These are phyloP conservation scores for Fallopia convolvulus DNA, from an alignment of 148 eudicot species.

Conservation along the genomic window DNA sequence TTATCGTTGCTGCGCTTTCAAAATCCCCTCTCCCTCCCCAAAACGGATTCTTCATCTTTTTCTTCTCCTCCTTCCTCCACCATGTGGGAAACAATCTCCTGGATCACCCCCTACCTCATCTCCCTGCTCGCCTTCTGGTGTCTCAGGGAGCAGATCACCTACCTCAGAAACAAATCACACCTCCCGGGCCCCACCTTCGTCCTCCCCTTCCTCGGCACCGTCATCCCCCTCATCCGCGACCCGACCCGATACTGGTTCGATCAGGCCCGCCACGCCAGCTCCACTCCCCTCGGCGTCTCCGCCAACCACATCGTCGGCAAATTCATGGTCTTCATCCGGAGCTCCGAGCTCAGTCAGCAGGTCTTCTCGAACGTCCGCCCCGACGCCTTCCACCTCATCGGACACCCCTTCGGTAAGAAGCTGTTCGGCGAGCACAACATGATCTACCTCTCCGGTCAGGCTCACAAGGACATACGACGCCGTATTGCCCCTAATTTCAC, in stretches of 20 bases:
- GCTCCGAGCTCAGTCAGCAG: conserved; percentile 57
- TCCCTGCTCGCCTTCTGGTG: conserved; percentile 26
- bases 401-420: conserved; percentile 83
- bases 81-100: neutral
- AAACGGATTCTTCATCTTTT: neutral
- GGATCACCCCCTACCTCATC: conserved; percentile 24
- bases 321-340: conserved; percentile 42
- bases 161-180: conserved; percentile 40
- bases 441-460: conserved; percentile 76
- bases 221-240: conserved; percentile 34
- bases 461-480: conserved; percentile 76
- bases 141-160: conserved; percentile 45
- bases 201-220: conserved; percentile 63
- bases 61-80: neutral
- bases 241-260: conserved; percentile 64
- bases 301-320: conserved; percentile 59
- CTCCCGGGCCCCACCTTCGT: conserved; percentile 59
- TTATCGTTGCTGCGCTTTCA: neutral
- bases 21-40: neutral
- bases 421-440: conserved; percentile 75
- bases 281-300: conserved; percentile 51
- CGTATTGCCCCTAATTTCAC: conserved; percentile 72
- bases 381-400: conserved; percentile 73
- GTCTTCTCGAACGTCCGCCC: conserved; percentile 65
- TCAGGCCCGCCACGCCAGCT: conserved; percentile 50